Base-by-base conservation (phyloP, 371 early-diverging fungal genomes). In the Zychaea mexicana region DNA sequence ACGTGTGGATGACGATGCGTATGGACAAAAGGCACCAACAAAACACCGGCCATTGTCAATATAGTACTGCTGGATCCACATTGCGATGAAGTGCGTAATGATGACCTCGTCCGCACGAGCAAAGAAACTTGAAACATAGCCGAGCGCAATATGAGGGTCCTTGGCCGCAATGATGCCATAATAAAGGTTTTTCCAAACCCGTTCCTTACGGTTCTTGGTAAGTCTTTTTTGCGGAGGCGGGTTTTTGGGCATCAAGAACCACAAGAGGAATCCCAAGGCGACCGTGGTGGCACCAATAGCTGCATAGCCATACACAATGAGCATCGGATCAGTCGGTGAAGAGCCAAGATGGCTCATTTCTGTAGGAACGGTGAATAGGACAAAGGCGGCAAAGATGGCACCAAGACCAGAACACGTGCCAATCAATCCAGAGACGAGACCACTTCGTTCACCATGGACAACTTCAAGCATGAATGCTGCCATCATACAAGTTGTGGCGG, bases 91-190 rank as follows among this genome's bases (percentile, higher is more conserved):
- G 8, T 88, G 76, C 3, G 93, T 83, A 42, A 94, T 76, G 27
- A 90, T 84, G 30, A 92, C 83, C 24, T 92, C 88, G 68, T 92
- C 92, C 0, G 88, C 92, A 60, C 94, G 86, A 5, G 93, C 87
- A 66, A 86, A 85, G 63, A 87, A 88, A 57, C 86, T 84, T 1
- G 86, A 78, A 9, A 75, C 59, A 62, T 84, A 89, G 15, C 83
- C 87, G 10, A 92, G 72, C 0, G 88, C 77, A 53, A 91, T 74
- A 30, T 78, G 77, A 4, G 83, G 84, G 52, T 91, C 88, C 24
- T 77, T 82, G 17, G 69, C 84, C 49, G 86, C 87, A 19, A 69
- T 22, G 27, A 86, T 38, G 24, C 49, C 49, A 13, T 49, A 49
- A 10, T n/a, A 49, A 19, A 49, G 26, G 13, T 49, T 49, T 5